Conservation (phyloP, 2,329 filamentous ascomycete genomes). For the Tolypocladium album region DNA sequence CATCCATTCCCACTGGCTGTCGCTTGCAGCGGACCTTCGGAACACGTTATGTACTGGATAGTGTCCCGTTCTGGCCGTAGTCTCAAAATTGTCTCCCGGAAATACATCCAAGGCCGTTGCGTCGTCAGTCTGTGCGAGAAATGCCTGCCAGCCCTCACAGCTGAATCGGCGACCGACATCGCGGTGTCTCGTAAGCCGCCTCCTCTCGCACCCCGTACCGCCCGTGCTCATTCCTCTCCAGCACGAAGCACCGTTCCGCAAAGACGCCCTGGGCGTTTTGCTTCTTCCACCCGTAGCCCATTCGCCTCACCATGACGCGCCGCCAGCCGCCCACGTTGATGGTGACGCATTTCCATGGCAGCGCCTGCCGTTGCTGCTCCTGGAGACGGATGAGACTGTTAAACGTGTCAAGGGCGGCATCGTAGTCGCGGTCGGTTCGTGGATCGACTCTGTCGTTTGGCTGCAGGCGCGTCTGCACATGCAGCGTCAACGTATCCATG, state of each 20-base stretch:
- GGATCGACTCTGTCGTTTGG: slow-evolving; percentile 16
- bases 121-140: not conserved
- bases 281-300: slow-evolving; percentile 28
- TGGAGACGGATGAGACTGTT: slow-evolving; percentile 19
- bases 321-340: slow-evolving; percentile 39
- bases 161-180: slow-evolving; percentile 6
- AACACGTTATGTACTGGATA: not conserved
- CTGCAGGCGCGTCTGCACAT: slow-evolving; percentile 31
- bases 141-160: not conserved
- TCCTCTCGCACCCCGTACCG: slow-evolving; percentile 15
- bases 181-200: slow-evolving; percentile 13
- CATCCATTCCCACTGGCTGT: not conserved
- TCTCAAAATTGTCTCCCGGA: not conserved
- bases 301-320: slow-evolving; percentile 30
- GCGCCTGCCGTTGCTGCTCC: slow-evolving; percentile 4
- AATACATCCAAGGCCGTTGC: not conserved
- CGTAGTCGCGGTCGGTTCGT: slow-evolving; percentile 24
- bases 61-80: not conserved
- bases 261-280: slow-evolving; percentile 30
- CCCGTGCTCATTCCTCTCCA: slow-evolving; percentile 18
- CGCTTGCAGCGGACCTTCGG: not conserved
- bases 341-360: slow-evolving; percentile 28
- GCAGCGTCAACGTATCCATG: slow-evolving; percentile 29
- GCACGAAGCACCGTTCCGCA: slow-evolving; percentile 35
- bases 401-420: slow-evolving; percentile 23